Base-by-base conservation (phyloP, 306 rosid genomes). In the Trifolium fragiferum region DNA sequence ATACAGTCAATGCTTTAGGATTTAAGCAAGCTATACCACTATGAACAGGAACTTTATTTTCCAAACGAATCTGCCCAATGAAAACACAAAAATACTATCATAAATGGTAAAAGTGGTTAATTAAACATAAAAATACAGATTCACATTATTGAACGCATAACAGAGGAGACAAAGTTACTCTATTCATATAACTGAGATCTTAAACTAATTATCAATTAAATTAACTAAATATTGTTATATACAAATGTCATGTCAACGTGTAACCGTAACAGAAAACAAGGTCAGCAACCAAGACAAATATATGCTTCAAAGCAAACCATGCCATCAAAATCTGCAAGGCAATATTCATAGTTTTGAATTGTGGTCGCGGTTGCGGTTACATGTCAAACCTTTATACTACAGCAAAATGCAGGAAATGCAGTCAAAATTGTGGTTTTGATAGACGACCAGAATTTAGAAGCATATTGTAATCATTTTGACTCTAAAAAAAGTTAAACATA, bases 41-140 rank as follows among this genome's bases (percentile, higher is more conserved):
- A 64, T 72, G 87, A 74, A 94, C 66, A 0, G 74, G 68, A 81
- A 87, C 89, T 86, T 90, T 94, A 82, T 84, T 84, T 81, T 84
- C 95, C 76, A 94, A 77, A 55, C 95, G 82, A 21, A 94, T 85
- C 99, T 91, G 96, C 76, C 78, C 76, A 86, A 77, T 23, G 37
- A 68, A 44, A 78, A 57, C 9, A 50, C 49, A 44, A 1, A 1
- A 59, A 75, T 33, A 80, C 41, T 18, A 67, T 40, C 55, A 69
- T 16, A 51, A 68, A 50, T 30, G 41, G 59, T 14, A 20, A 49
- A 38, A 54, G 19, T 63, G 43, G 63, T 64, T 78, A 74, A 68
- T 33, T 43, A 25, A 75, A 8, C 1, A 60, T 15, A 55, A 13
- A 74, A 27, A 40, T 12, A 79, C 3, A 63, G 53, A 61, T 54